These are phyloP conservation scores for Pseudocercospora cruenta DNA, from an alignment of 2,329 filamentous ascomycete species.

Conservation along the genomic window DNA sequence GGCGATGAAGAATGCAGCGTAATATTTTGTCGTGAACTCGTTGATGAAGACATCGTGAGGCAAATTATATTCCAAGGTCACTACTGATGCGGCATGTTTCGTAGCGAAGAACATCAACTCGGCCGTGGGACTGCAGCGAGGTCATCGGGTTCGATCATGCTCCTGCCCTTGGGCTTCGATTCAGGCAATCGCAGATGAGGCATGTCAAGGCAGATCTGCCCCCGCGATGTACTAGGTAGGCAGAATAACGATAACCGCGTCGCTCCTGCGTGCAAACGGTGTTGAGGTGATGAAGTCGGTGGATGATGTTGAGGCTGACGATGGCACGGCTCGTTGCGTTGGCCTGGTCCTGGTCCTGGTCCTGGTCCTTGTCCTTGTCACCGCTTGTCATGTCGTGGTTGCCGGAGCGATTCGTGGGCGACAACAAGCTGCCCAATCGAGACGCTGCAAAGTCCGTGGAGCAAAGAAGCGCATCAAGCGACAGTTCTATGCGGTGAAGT, in stretches of 20 bases:
- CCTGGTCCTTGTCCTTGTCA: neutral
- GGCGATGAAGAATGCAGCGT: neutral
- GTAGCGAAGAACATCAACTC: too few species aligned
- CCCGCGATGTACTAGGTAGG: too few species aligned
- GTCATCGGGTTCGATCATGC: neutral
- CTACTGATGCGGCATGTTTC: too few species aligned
- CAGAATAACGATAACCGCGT: neutral
- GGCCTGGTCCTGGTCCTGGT: neutral
- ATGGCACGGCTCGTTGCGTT: neutral
- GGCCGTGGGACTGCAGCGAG: too few species aligned
- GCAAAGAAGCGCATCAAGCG: neutral
- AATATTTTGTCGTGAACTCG: neutral
- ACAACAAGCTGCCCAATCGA: slow-evolving; percentile 2
- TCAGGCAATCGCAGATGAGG: neutral
- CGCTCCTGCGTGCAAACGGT: neutral
- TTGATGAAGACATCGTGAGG: neutral
- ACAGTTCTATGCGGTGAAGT: neutral
- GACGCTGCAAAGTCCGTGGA: neutral
- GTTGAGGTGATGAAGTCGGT: neutral
- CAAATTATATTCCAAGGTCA: too few species aligned
- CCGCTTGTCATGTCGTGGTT: neutral
- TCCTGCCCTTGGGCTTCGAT: neutral
- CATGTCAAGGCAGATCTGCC: too few species aligned
- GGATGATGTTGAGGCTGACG: neutral
- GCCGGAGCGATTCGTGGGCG: neutral